Percentiles rank a stretch among this genome's conserved stretches.
phyloP scores from a whole-genome alignment of 208 protist species.

The Wallacemonas sp. region DNA sequence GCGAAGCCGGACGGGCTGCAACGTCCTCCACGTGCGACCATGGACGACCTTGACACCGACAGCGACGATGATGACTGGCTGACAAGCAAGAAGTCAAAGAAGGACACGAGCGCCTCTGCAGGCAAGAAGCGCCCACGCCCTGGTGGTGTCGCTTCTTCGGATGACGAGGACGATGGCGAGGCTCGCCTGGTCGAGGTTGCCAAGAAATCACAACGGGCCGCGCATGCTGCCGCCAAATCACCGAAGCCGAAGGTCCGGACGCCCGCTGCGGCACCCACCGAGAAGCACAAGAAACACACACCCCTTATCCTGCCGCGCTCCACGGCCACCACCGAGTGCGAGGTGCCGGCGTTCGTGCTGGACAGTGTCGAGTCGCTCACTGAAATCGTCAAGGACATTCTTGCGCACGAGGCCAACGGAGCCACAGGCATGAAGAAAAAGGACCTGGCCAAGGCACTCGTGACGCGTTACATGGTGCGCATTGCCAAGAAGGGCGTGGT shows the following conservation, averaged over 20 bases:
- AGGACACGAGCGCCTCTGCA: neutral
- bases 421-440: constrained; percentile 27
- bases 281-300: neutral
- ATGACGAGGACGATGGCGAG: constrained; percentile 23
- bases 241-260: neutral
- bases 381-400: constrained; percentile 45
- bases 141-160: constrained; percentile 18
- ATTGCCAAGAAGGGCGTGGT: constrained; percentile 57
- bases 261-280: neutral
- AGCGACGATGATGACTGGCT: constrained; percentile 48
- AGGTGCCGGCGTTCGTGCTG: constrained; percentile 62
- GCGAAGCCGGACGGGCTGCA: neutral
- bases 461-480: constrained; percentile 50
- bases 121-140: constrained; percentile 18
- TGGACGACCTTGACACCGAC: constrained; percentile 12
- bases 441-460: constrained; percentile 48
- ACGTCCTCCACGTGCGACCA: constrained; percentile 10
- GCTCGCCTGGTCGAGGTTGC: neutral
- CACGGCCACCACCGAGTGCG: constrained; percentile 35
- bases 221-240: neutral
- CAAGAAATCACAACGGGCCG: neutral
- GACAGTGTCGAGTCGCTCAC: constrained; percentile 47
- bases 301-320: constrained; percentile 37
- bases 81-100: constrained; percentile 18
- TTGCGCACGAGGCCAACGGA: constrained; percentile 22